phyloP scores from a whole-genome alignment of 1,284 basidiomycete species.

The Butyriboletus appendiculatus region DNA sequence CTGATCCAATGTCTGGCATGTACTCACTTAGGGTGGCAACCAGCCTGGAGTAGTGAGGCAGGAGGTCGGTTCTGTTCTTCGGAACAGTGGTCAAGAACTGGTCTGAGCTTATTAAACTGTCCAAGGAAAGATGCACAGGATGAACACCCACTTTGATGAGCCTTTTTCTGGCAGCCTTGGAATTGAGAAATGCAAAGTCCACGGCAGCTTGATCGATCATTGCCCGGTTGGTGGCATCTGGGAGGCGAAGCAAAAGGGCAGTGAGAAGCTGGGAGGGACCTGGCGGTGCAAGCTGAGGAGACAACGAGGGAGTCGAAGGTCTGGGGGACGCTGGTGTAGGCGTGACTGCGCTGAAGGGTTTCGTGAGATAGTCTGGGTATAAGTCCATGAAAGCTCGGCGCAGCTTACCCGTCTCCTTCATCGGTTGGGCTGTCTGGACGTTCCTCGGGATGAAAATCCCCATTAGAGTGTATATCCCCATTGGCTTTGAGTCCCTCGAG shows the following conservation, averaged over 20 bases:
- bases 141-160: slow-evolving; percentile 71
- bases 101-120: slow-evolving; percentile 11
- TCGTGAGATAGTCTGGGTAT: not conserved
- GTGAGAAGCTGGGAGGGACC: slow-evolving; percentile 93
- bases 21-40: slow-evolving; percentile 88
- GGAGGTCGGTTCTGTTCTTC: slow-evolving; percentile 86
- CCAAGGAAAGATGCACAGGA: not conserved
- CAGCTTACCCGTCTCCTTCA: slow-evolving; percentile 54
- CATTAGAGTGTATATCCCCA: slow-evolving; percentile 28
- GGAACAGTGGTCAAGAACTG: slow-evolving; percentile 87
- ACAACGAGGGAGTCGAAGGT: slow-evolving; percentile 56
- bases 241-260: slow-evolving; percentile 88
- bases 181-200: slow-evolving; percentile 96
- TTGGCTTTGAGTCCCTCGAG: slow-evolving; percentile 51
- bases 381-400: slow-evolving; percentile 7
- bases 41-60: slow-evolving; percentile 93
- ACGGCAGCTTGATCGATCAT: slow-evolving; percentile 94
- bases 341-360: slow-evolving; percentile 41
- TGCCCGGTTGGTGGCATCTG: slow-evolving; percentile 91
- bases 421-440: slow-evolving; percentile 32
- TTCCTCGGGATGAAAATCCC: slow-evolving; percentile 10
- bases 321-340: slow-evolving; percentile 70
- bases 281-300: slow-evolving; percentile 72
- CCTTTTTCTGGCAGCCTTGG: slow-evolving; percentile 91
- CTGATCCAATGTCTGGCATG: slow-evolving; percentile 91